phyloP scores from a whole-genome alignment of 106 monocot species.

The Triglochin maritima region DNA sequence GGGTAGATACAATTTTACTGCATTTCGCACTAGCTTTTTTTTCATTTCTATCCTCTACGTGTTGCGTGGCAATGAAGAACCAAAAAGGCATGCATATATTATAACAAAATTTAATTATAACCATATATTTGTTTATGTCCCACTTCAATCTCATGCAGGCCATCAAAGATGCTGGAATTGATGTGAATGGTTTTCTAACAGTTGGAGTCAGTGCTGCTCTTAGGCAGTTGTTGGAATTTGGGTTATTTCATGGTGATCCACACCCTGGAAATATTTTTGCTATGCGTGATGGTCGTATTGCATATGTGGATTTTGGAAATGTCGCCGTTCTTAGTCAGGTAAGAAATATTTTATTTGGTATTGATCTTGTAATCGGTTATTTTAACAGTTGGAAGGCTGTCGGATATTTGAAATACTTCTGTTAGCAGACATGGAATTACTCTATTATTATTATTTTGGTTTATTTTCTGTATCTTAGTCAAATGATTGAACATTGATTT shows the following conservation, averaged over 20 bases:
- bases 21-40: too few relatives aligned
- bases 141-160: conserved; percentile 29
- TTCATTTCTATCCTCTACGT: too few relatives aligned
- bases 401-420: background rate
- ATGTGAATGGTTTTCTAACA: conserved; percentile 84
- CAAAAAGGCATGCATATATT: too few relatives aligned
- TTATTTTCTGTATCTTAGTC: background rate
- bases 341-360: conserved; percentile 8
- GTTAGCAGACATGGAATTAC: background rate
- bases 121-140: background rate
- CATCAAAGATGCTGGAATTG: conserved; percentile 83
- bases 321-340: conserved; percentile 99
- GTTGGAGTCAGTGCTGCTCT: conserved; percentile 96
- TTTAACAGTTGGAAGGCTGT: too few relatives aligned
- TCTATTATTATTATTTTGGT: background rate
- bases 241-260: conserved; percentile 97
- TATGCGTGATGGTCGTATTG: conserved; percentile 97
- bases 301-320: conserved; percentile 99
- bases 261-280: conserved; percentile 99
- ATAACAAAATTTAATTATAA: background rate
- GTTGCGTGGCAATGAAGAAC: too few relatives aligned
- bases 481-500: background rate
- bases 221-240: conserved; percentile 94
- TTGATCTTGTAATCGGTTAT: background rate
- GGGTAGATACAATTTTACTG: background rate